Conservation (phyloP, 73 alveolate genomes). For the Stentor roeselii region DNA sequence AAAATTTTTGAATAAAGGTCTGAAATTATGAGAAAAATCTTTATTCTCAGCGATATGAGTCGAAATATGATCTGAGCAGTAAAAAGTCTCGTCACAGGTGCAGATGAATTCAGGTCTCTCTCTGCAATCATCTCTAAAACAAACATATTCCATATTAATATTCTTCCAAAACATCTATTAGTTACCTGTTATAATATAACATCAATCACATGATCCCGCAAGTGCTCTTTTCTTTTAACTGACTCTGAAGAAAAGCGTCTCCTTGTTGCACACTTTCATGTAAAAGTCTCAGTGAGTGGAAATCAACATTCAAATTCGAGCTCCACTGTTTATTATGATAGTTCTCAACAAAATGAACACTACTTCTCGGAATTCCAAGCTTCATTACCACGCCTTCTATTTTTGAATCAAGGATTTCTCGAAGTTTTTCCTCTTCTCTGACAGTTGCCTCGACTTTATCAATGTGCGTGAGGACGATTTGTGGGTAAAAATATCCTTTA, state of each 20-base stretch:
- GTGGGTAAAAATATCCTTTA: conserved; percentile 81
- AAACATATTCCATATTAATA: no score
- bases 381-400: conserved; percentile 64
- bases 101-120: no score
- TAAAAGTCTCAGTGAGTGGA: conserved; percentile 35
- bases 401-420: conserved; percentile 61
- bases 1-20: no score
- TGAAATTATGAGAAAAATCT: no score
- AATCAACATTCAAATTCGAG: conserved; percentile 30
- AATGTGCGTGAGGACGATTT: conserved; percentile 69
- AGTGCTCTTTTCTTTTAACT: conserved; percentile 30
- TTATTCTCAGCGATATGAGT: no score
- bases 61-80: no score
- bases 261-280: conserved; percentile 41
- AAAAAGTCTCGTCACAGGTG: no score
- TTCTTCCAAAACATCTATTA: no score
- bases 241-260: conserved; percentile 35
- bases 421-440: conserved; percentile 49
- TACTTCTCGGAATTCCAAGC: conserved; percentile 65
- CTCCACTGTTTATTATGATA: conserved; percentile 54
- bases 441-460: conserved; percentile 57
- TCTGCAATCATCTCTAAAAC: no score
- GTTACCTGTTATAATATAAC: no score
- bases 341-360: conserved; percentile 74
- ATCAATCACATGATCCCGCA: conserved; percentile 32